These are phyloP conservation scores for Boletus tylopilopsis DNA, from an alignment of 768 basidiomycete genomes.

Conservation along the genomic window DNA sequence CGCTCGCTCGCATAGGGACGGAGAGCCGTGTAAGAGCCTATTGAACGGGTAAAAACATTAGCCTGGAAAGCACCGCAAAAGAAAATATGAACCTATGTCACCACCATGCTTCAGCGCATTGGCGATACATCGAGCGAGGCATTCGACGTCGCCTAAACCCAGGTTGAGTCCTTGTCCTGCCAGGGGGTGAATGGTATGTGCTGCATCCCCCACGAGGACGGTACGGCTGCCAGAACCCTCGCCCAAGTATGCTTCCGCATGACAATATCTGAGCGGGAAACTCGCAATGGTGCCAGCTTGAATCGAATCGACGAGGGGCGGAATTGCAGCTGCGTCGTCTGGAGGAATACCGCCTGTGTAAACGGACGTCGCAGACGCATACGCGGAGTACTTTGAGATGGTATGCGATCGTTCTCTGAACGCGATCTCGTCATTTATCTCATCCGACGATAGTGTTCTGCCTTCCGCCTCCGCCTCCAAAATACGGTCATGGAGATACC, in stretches of 20 bases:
- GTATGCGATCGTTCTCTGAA: constrained; percentile 74
- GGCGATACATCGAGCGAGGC: constrained; percentile 63
- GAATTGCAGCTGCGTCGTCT: constrained; percentile 56
- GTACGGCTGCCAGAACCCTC: constrained; percentile 64
- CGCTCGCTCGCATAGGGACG: constrained; percentile 74
- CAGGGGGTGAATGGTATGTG: constrained; percentile 91
- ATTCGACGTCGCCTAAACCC: constrained; percentile 83
- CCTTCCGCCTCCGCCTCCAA: constrained; percentile 49
- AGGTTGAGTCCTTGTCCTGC: constrained; percentile 96
- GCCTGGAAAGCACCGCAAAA: background rate
- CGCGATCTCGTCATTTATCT: constrained; percentile 57
- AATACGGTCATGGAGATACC: constrained; percentile 60
- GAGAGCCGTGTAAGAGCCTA: constrained; percentile 75
- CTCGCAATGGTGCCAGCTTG: constrained; percentile 76
- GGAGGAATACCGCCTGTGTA: constrained; percentile 53
- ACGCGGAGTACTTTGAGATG: constrained; percentile 61
- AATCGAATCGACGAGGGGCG: constrained; percentile 69
- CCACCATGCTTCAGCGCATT: constrained; percentile 57
- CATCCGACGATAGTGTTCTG: constrained; percentile 41
- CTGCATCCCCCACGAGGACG: constrained; percentile 92
- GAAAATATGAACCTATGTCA: constrained; percentile 64
- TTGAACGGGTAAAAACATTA: background rate
- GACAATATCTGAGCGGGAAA: constrained; percentile 85
- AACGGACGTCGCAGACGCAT: constrained; percentile 43
- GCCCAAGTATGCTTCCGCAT: constrained; percentile 84